Conservation (phyloP, 495 filamentous ascomycete genomes). For the Xylaria venustula region DNA sequence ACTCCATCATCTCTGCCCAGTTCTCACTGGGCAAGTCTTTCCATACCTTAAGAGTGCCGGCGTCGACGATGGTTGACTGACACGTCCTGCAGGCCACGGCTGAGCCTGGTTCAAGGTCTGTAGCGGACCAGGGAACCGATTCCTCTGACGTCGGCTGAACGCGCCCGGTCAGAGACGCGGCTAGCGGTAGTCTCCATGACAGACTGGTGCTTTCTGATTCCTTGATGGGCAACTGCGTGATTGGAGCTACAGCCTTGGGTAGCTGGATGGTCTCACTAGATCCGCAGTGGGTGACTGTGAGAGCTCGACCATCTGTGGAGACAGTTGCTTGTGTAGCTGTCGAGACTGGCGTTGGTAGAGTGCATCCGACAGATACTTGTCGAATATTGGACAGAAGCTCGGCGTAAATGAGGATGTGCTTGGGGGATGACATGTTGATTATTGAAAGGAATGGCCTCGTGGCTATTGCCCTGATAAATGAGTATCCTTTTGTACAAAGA, state of each 20-base stretch:
- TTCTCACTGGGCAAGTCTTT: constrained; percentile 94
- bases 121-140: constrained; percentile 69
- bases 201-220: constrained; percentile 44
- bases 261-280: constrained; percentile 58
- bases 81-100: constrained; percentile 68
- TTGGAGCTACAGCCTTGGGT: constrained; percentile 56
- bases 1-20: constrained; percentile 99
- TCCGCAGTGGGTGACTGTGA: constrained; percentile 56
- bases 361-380: constrained; percentile 73
- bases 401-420: constrained; percentile 64
- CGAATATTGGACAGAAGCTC: constrained; percentile 87
- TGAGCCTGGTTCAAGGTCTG: constrained; percentile 51
- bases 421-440: constrained; percentile 27
- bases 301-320: constrained; percentile 45
- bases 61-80: constrained; percentile 39
- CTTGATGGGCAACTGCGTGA: constrained; percentile 35
- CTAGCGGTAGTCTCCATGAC: constrained; percentile 68
- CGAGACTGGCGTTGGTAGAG: constrained; percentile 53
- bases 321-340: constrained; percentile 48
- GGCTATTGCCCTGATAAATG: not conserved
- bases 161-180: constrained; percentile 14
- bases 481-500: not conserved
- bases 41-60: constrained; percentile 59
- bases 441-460: not conserved
- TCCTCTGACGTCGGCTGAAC: constrained; percentile 16